These are phyloP conservation scores for Prunus persica DNA, from an alignment of 306 rosid genomes.

Conservation along the genomic window Prunus_persica_NCBIv2 NC_034012.1:6517001-6517500, in stretches of 20 bases:
- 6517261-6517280: background rate
- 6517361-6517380: background rate
- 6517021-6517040: too few species aligned
- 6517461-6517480: slow-evolving; percentile 11
- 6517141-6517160: background rate
- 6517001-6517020: too few species aligned
- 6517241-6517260: background rate
- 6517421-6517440: slow-evolving; percentile 4
- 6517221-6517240: background rate
- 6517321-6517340: background rate
- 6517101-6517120: slow-evolving; percentile 3
- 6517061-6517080: background rate
- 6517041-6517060: too few species aligned
- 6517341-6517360: background rate
- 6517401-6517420: slow-evolving; percentile 8
- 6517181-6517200: background rate
- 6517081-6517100: slow-evolving; percentile 3
- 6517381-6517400: background rate
- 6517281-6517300: background rate
- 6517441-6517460: background rate
- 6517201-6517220: background rate
- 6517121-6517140: background rate
- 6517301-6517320: too few species aligned
- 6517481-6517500: slow-evolving; percentile 1
- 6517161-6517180: background rate